Conservation (phyloP, 257 asterid species). For the Echites panduratus region DNA sequence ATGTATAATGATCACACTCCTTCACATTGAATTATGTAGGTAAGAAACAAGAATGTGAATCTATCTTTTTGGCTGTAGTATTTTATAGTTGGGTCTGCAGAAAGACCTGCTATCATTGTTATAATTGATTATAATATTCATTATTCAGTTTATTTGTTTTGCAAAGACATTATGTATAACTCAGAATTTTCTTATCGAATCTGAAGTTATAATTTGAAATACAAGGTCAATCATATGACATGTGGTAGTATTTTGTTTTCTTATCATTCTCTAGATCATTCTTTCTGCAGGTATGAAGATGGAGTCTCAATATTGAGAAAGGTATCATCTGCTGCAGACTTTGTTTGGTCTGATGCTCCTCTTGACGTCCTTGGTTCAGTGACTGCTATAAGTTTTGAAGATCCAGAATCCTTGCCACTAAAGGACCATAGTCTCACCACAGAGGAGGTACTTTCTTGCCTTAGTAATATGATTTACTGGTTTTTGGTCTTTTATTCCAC, state of each 20-base stretch:
- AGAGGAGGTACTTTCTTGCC: slow-evolving; percentile 54
- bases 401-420: slow-evolving; percentile 51
- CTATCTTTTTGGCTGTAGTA: background rate
- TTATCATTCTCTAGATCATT: background rate
- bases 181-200: background rate
- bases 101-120: too few relatives aligned
- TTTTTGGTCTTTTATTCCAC: background rate
- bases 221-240: background rate
- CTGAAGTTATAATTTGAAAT: background rate
- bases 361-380: slow-evolving; percentile 81
- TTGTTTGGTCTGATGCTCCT: slow-evolving; percentile 65
- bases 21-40: background rate
- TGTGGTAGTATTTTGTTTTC: background rate
- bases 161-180: background rate
- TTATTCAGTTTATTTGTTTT: background rate
- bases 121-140: background rate
- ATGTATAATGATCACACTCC: background rate
- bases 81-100: too few relatives aligned
- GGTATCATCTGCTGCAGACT: slow-evolving; percentile 65
- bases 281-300: slow-evolving; percentile 67
- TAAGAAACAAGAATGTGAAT: background rate
- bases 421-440: slow-evolving; percentile 70
- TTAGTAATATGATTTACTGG: background rate
- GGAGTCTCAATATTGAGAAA: slow-evolving; percentile 76
- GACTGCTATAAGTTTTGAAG: slow-evolving; percentile 60